Base-by-base conservation (phyloP, 1,284 basidiomycete species). In the Heterobasidion occidentale region DNA sequence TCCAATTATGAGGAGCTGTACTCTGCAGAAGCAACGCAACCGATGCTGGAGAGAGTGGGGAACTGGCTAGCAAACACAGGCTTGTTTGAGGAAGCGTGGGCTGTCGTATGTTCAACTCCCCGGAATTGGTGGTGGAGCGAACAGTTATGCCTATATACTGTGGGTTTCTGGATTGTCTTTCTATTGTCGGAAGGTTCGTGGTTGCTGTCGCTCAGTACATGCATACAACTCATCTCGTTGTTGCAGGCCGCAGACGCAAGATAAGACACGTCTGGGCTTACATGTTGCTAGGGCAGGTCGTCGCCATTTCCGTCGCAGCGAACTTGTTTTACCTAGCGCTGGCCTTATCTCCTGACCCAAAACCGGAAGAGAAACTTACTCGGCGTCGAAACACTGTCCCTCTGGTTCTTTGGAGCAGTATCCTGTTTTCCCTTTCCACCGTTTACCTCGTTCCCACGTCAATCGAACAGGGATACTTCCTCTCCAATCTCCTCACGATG, bases 81-180 rank as follows among this genome's bases (percentile, higher is more conserved):
- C 0, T 73, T 90, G 0, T 90, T 90, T 62, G 79, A 86, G 64
- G 79, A 90, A 64, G 80, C 81, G 0, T 83, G 81, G 80, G 61
- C 67, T 9, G 67, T 70, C 45, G 80, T 83, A 1, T 78, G 78
- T 60, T 61, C 63, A 52, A 77, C 75, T 11, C 67, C 72, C 0
- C 59, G 75, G 19, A 81, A 80, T 53, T 90, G 86, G 86, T 89
- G 86, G 86, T 87, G 85, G 84, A 84, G 80, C 62, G 81, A 84
- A 63, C 84, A 85, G 65, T 74, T 90, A 34, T 90, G 86, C 66
- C 69, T 85, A 11, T 86, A 81, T 68, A 88, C 87, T 2, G 80
- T 80, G 2, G 82, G 81, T 0, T 68, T 79, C 36, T 86, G 85
- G 77, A 83, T 83, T 0, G 70, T 81, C 0, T 77, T 87, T 56